phyloP scores from a whole-genome alignment of 208 protist species.

The Vickermania spadyakhi region DNA sequence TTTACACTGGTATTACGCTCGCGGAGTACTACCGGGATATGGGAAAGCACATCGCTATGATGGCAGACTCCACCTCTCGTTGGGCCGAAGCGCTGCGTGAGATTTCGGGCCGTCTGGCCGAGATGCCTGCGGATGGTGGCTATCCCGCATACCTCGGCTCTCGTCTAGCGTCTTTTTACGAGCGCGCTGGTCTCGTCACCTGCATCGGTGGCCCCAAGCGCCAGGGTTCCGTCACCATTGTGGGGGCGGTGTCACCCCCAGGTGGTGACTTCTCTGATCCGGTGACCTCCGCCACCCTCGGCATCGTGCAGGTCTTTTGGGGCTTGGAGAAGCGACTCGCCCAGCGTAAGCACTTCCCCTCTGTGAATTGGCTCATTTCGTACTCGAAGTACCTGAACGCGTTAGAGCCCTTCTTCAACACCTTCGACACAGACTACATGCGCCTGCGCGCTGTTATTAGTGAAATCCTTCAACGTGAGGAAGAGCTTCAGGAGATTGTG shows the following conservation, averaged over 20 bases:
- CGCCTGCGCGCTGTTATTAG: slow-evolving; percentile 86
- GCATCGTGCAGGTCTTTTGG: slow-evolving; percentile 99
- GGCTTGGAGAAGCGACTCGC: slow-evolving; percentile 99
- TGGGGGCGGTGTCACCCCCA: slow-evolving; percentile 99
- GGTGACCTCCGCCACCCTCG: slow-evolving; percentile 98
- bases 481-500: slow-evolving; percentile 99
- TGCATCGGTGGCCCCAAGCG: slow-evolving; percentile 96
- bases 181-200: slow-evolving; percentile 91
- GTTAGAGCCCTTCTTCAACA: slow-evolving; percentile 97
- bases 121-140: slow-evolving; percentile 99
- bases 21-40: slow-evolving; percentile 99
- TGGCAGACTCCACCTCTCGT: slow-evolving; percentile 99
- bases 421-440: slow-evolving; percentile 95
- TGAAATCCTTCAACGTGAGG: slow-evolving; percentile 98
- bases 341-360: slow-evolving; percentile 99
- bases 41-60: slow-evolving; percentile 99
- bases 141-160: slow-evolving; percentile 99
- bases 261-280: slow-evolving; percentile 99
- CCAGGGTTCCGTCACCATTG: slow-evolving; percentile 98
- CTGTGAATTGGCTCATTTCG: slow-evolving; percentile 99
- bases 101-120: slow-evolving; percentile 99
- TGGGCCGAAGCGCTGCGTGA: slow-evolving; percentile 99
- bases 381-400: slow-evolving; percentile 99
- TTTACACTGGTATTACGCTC: slow-evolving; percentile 99
- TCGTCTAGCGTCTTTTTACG: slow-evolving; percentile 99